These are phyloP conservation scores for Boletus sp. DNA, from an alignment of 1,284 basidiomycete species.

Conservation along the genomic window DNA sequence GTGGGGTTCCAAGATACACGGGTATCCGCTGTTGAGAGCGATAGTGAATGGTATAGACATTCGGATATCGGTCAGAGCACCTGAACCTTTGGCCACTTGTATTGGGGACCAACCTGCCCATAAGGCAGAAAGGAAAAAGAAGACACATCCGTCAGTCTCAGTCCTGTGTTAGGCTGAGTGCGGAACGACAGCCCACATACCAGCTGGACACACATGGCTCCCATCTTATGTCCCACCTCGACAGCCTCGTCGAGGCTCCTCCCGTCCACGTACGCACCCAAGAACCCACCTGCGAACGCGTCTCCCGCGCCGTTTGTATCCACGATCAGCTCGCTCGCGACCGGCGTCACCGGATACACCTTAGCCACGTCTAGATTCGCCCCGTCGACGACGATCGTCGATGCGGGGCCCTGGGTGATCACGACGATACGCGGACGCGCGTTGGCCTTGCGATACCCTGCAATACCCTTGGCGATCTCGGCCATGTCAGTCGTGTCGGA, in stretches of 20 bases:
- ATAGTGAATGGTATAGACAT: conserved; percentile 9
- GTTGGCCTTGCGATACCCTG: conserved; percentile 67
- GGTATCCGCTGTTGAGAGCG: conserved; percentile 30
- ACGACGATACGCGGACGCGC: conserved; percentile 80
- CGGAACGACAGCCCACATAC: conserved; percentile 40
- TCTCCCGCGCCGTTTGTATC: conserved; percentile 99
- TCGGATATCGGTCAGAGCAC: conserved; percentile 50
- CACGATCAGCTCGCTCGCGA: conserved; percentile 73
- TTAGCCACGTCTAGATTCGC: conserved; percentile 45
- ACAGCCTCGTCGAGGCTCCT: conserved; percentile 80
- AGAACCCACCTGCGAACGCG: conserved; percentile 96
- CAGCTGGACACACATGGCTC: conserved; percentile 84
- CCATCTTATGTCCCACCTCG: conserved; percentile 86
- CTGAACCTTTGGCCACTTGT: conserved; percentile 73
- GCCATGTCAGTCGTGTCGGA: conserved; percentile 60
- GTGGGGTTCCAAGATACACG: neutral
- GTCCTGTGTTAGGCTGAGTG: too few species aligned
- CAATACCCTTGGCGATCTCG: conserved; percentile 71
- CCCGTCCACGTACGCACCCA: conserved; percentile 81
- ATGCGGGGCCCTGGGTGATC: conserved; percentile 86
- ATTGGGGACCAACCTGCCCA: conserved; percentile 67
- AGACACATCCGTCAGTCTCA: conserved; percentile 1
- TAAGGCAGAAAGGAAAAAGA: neutral
- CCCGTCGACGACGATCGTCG: conserved; percentile 76
- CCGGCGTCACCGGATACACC: conserved; percentile 60